These are phyloP conservation scores for Xylariaceae sp. DNA, from an alignment of 2,329 filamentous ascomycete species.

Conservation along the genomic window DNA sequence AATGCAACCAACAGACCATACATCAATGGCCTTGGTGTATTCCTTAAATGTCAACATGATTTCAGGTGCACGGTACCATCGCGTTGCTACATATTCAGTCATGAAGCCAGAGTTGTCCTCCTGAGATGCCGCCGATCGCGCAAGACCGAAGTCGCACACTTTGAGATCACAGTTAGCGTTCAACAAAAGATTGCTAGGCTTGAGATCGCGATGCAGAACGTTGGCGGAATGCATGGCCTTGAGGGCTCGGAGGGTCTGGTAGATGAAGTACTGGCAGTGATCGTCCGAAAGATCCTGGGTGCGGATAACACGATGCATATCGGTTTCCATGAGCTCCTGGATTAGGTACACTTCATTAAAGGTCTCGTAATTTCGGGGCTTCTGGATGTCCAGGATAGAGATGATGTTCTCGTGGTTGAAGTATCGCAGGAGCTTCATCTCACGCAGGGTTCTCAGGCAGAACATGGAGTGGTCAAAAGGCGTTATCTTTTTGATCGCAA, in stretches of 20 bases:
- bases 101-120: slow-evolving; percentile 99
- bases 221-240: slow-evolving; percentile 99
- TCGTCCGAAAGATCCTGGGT: slow-evolving; percentile 98
- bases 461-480: slow-evolving; percentile 99
- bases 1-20: slow-evolving; percentile 98
- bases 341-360: slow-evolving; percentile 99
- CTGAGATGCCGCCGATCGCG: slow-evolving; percentile 89
- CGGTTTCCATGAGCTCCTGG: slow-evolving; percentile 99
- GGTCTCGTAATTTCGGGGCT: slow-evolving; percentile 89
- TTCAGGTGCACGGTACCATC: slow-evolving; percentile 98
- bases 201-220: slow-evolving; percentile 92
- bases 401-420: slow-evolving; percentile 99
- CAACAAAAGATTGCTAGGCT: slow-evolving; percentile 92
- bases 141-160: slow-evolving; percentile 96
- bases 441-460: slow-evolving; percentile 88
- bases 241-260: slow-evolving; percentile 93
- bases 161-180: slow-evolving; percentile 99
- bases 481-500: slow-evolving; percentile 99
- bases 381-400: slow-evolving; percentile 97
- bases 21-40: slow-evolving; percentile 98
- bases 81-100: slow-evolving; percentile 99
- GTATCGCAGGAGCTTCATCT: slow-evolving; percentile 98
- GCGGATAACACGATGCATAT: slow-evolving; percentile 98
- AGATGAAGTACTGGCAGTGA: slow-evolving; percentile 99
- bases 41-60: slow-evolving; percentile 99